phyloP scores from a whole-genome alignment of 2,329 filamentous ascomycete species.

The Hirsutella rhossiliensis region DNA sequence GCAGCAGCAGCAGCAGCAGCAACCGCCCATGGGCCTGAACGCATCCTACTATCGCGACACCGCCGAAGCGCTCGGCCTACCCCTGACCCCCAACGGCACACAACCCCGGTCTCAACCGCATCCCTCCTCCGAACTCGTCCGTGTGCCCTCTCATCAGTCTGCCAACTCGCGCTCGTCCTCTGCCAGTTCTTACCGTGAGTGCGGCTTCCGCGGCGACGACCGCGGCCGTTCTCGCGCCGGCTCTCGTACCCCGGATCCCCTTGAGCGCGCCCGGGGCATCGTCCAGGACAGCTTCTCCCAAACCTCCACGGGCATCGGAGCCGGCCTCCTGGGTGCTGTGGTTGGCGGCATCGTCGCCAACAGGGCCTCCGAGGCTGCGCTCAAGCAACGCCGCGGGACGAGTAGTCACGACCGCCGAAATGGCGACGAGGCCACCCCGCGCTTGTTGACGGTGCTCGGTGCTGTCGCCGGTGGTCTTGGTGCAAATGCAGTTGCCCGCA shows the following conservation, averaged over 20 bases:
- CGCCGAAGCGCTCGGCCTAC: conserved; percentile 14
- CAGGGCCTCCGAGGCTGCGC: conserved; percentile 31
- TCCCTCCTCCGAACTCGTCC: not conserved
- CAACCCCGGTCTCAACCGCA: conserved; percentile 8
- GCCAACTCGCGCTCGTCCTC: conserved; percentile 6
- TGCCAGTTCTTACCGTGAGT: conserved; percentile 12
- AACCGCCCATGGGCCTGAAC: conserved; percentile 11
- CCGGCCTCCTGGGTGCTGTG: conserved; percentile 39
- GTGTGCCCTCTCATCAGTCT: conserved; percentile 4
- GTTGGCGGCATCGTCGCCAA: conserved; percentile 41
- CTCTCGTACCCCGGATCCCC: conserved; percentile 15
- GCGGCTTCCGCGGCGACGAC: conserved; percentile 4
- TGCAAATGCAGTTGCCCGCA: conserved; percentile 36
- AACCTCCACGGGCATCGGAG: conserved; percentile 35
- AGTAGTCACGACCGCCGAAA: not conserved
- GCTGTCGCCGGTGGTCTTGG: conserved; percentile 43
- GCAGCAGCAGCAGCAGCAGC: not conserved
- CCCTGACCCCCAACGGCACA: conserved; percentile 7
- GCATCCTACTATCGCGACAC: conserved; percentile 14
- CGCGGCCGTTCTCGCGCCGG: conserved; percentile 1
- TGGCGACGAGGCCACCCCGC: conserved; percentile 13
- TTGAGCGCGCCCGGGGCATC: conserved; percentile 14
- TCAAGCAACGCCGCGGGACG: conserved; percentile 11
- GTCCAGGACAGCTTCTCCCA: conserved; percentile 35
- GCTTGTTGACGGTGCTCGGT: conserved; percentile 37